Base-by-base conservation (phyloP, 768 basidiomycete genomes). In the Pleurotus eryngii region DNA sequence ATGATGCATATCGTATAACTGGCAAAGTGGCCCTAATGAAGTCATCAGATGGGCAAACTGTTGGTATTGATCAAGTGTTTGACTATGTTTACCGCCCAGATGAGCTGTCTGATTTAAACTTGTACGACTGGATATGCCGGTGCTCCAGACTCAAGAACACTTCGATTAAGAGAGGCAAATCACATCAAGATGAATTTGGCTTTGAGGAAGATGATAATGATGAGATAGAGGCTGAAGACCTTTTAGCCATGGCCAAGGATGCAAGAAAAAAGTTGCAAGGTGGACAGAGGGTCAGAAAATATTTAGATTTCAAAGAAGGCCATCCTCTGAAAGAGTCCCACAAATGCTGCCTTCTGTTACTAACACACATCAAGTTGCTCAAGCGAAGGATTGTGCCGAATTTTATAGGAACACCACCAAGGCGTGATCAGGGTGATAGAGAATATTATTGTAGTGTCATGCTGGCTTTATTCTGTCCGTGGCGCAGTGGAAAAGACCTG, bases 391-490 rank as follows among this genome's bases (percentile, higher is more conserved):
- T 20, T 12, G 54, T 60, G 5, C 64, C 67, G 2, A 69, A 72
- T 48, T 68, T 73, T 57, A 55, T 66, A 9, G 68, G 69, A 8
- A n/a, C 57, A 7, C 43, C 70, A 17, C 72, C 71, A 6, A 39
- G 69, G 39, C n/a, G 51, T 49, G 72, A 73, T 59, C 49, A 55
- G 46, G 70, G 67, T 22, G 65, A 70, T 59, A 22, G 66, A 15
- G 70, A 71, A 43, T 64, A 66, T 26, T 74, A 74, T 55, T 69
- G 67, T 46, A 38, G 55, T 27, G 62, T 70, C 2, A 73, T 76
- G 70, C 48, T 73, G 1, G 67, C 69, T 2, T 43, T 74, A 2
- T 74, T 73, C 53, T 65, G 67, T 30, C 73, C 73, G 2, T 72
- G 72, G 70, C 57, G 70, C 22, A 59, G 57, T 18, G 68, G 70